Evolutionary conservation across 345 rosid genomes (phyloP), one percentile per base, ranked within the genome.

Genomic region (Eucalyptus cladocalyx): DNA sequence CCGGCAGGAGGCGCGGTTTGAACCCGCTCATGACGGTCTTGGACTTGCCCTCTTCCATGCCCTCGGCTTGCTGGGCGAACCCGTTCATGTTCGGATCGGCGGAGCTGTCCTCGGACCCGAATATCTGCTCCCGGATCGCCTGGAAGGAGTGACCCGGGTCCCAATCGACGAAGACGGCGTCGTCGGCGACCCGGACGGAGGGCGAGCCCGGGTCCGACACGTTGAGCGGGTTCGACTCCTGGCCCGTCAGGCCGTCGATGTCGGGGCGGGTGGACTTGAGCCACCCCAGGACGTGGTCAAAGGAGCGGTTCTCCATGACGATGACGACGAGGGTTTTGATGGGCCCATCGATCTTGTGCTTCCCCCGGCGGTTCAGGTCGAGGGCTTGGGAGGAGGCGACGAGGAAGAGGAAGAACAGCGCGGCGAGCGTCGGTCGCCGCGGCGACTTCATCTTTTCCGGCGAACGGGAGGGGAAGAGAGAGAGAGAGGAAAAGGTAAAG

Each of bases 81-180:
- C 99, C 99, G 91, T 95, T 96, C 99, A 98, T 97, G 76, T 94
- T 94, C 86, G 94, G 97, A 30, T 94, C 90, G 5, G 94, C 90
- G 8, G 88, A 91, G 60, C 89, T 92, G 28, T 94, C 94, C 80
- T 92, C 88, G 3, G 98, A 97, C 91, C 99, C 99, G 93, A 98
- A 98, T 30, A 98, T 96, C 92, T 98, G 99, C 88, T 96, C 97
- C 65, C 98, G 94, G 90, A 98, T 98, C 58, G 99, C 99, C 88
- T 98, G 99, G 80, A 96, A 96, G 3, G 99, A 98, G 91, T 98
- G 99, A 15, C 99, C 99, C 34, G 99, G 99, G 94, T 98, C 99
- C 90, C 96, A 96, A 90, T 98, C 98, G 3, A 98, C 91, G 93
- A 96, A 98, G 42, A 94, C 26, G 6, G 99, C 99, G 49, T 98